phyloP scores from a whole-genome alignment of 352 stramenopile genomes.

The Aphanomyces invadans region DNA sequence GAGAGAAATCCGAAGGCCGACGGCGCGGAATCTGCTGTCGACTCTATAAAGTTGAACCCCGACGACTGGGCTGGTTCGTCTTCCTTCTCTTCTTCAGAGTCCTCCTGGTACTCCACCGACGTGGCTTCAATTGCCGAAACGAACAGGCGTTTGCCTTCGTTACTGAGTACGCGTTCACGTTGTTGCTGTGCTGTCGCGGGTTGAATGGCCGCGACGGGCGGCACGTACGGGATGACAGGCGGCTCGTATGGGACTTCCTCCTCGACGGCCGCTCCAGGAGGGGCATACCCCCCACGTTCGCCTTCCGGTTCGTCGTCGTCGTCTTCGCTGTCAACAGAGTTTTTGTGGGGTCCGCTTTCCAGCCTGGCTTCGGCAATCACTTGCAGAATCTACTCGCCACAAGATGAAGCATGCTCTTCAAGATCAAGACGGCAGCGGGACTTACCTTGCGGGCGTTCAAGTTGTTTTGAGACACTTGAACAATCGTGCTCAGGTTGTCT shows the following conservation, averaged over 20 bases:
- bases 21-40: slow-evolving; percentile 5
- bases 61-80: slow-evolving; percentile 35
- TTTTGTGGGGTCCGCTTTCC: not conserved
- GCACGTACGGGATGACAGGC: slow-evolving; percentile 2
- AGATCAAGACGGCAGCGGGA: no score
- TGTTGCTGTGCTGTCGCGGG: not conserved
- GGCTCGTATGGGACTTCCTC: slow-evolving; percentile 1
- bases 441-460: slow-evolving; percentile 61
- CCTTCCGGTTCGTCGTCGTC: slow-evolving; percentile 38
- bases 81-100: slow-evolving; percentile 39
- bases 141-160: slow-evolving; percentile 81
- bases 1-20: slow-evolving; percentile 81
- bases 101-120: slow-evolving; percentile 26
- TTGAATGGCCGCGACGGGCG: not conserved
- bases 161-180: slow-evolving; percentile 66
- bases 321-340: slow-evolving; percentile 36
- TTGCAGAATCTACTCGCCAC: slow-evolving; percentile 47
- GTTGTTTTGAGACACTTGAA: slow-evolving; percentile 74
- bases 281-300: slow-evolving; percentile 25
- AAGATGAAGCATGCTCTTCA: no score
- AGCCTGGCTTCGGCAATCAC: slow-evolving; percentile 53
- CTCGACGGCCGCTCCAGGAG: not conserved
- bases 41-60: slow-evolving; percentile 42
- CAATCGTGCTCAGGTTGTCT: slow-evolving; percentile 66
- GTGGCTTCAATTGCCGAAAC: slow-evolving; percentile 40